Evolutionary conservation across 106 monocot species (phyloP).

Genomic region (Dendrobium catenatum): DNA sequence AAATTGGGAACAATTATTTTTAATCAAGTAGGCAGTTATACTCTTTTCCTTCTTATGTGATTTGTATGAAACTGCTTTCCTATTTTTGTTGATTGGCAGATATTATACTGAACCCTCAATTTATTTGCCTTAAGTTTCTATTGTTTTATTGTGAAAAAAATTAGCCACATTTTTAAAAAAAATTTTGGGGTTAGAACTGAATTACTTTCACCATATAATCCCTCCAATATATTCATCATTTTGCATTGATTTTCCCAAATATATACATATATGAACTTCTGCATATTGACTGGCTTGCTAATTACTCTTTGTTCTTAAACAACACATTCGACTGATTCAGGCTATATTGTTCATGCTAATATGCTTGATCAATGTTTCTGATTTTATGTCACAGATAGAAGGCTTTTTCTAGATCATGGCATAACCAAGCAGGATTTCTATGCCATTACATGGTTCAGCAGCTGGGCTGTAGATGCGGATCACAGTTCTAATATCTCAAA

Average conservation of each 20-base stretch:
- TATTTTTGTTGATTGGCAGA: not conserved
- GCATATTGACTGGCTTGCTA: too few species aligned
- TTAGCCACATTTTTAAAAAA: too few species aligned
- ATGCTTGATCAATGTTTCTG: not conserved
- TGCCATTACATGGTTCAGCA: slow-evolving; percentile 95
- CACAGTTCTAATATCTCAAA: slow-evolving; percentile 29
- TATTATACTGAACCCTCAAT: not conserved
- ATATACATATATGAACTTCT: too few species aligned
- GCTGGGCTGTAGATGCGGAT: slow-evolving; percentile 96
- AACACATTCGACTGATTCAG: too few species aligned
- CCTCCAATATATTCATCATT: too few species aligned
- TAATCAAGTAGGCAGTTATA: not conserved
- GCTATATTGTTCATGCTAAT: not conserved
- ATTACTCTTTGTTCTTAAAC: too few species aligned
- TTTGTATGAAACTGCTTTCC: not conserved
- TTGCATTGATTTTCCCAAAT: too few species aligned
- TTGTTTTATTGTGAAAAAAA: not conserved
- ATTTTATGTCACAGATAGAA: slow-evolving; percentile 40
- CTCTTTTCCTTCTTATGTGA: not conserved
- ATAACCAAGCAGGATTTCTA: slow-evolving; percentile 71
- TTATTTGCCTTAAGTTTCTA: not conserved
- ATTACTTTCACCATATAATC: too few species aligned
- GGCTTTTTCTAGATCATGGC: slow-evolving; percentile 47
- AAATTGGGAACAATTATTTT: not conserved
- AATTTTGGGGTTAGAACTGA: too few species aligned